A percentile compares a stretch with the other conserved stretches of the same genome.
These are phyloP conservation scores for Mentha longifolia DNA, from an alignment of 257 asterid species.

Conservation along the genomic window DNA sequence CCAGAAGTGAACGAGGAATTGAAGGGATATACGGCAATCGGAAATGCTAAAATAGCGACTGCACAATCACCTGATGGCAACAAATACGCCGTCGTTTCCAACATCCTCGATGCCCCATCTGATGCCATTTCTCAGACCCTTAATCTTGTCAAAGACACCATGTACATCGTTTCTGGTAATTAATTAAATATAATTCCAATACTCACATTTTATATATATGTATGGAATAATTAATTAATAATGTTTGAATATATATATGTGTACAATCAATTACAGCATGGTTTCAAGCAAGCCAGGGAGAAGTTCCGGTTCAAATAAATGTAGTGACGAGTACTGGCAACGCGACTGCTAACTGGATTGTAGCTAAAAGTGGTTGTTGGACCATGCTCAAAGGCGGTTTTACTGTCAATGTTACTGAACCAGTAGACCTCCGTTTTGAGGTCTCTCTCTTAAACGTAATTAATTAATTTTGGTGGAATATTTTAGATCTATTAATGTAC, in stretches of 20 bases:
- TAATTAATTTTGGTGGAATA: too few relatives aligned
- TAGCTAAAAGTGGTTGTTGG: slow-evolving; percentile 63
- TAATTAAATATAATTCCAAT: too few relatives aligned
- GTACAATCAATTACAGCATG: too few relatives aligned
- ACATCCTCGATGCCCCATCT: slow-evolving; percentile 20
- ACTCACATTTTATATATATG: too few relatives aligned
- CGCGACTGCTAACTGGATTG: slow-evolving; percentile 43
- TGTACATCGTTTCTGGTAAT: slow-evolving; percentile 70
- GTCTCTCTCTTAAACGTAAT: slow-evolving; percentile 12
- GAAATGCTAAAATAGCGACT: slow-evolving; percentile 37
- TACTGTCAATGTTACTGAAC: slow-evolving; percentile 41
- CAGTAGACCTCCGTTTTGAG: slow-evolving; percentile 44
- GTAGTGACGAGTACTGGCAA: slow-evolving; percentile 36
- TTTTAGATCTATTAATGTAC: too few relatives aligned
- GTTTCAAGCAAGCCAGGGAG: slow-evolving; percentile 59
- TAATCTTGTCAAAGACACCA: slow-evolving; percentile 38
- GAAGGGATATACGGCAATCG: slow-evolving; percentile 54
- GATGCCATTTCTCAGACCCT: slow-evolving; percentile 49
- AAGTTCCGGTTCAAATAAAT: slow-evolving; percentile 37
- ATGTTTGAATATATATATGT: not conserved
- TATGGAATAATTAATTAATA: too few relatives aligned
- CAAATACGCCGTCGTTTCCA: slow-evolving; percentile 42
- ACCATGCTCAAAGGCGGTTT: slow-evolving; percentile 69
- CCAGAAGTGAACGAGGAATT: slow-evolving; percentile 55
- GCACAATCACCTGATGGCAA: slow-evolving; percentile 45